phyloP scores from a whole-genome alignment of 805 yeast genomes.

The Metschnikowia matae region DNA sequence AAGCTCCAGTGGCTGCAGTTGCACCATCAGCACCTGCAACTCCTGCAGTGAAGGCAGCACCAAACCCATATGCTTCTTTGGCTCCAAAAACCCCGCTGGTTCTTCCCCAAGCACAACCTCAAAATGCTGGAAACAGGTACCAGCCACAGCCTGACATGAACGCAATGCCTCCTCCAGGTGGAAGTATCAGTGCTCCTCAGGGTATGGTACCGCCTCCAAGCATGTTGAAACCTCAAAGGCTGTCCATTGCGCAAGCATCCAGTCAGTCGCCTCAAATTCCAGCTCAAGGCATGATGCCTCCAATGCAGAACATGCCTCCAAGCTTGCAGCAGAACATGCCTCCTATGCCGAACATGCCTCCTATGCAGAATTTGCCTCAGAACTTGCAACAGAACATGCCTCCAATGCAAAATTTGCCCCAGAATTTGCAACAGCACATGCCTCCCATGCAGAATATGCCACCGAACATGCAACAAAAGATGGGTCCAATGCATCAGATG shows the following conservation, averaged over 20 bases:
- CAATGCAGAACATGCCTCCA: neutral
- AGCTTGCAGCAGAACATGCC: conserved; percentile 1
- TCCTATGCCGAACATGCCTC: neutral
- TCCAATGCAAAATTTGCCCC: neutral
- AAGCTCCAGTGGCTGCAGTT: conserved; percentile 9
- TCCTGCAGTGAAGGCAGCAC: conserved; percentile 22
- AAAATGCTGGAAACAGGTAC: conserved; percentile 5
- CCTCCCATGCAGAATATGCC: neutral
- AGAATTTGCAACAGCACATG: neutral
- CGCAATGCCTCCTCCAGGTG: conserved; percentile 4
- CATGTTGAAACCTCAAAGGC: neutral
- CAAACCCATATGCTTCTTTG: conserved; percentile 30
- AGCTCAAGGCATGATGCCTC: neutral
- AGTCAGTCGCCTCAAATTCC: neutral
- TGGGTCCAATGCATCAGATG: neutral
- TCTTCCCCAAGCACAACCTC: conserved; percentile 2
- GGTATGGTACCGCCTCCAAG: conserved; percentile 2
- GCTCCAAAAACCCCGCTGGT: conserved; percentile 10
- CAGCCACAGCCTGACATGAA: conserved; percentile 9
- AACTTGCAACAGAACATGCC: conserved; percentile 2
- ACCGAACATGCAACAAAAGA: neutral
- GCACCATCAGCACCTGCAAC: conserved; percentile 11
- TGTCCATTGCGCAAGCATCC: neutral
- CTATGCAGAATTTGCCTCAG: neutral
- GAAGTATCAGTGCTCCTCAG: neutral